phyloP scores from a whole-genome alignment of 2,329 filamentous ascomycete species.

The Sclerotinia glacialis region DNA sequence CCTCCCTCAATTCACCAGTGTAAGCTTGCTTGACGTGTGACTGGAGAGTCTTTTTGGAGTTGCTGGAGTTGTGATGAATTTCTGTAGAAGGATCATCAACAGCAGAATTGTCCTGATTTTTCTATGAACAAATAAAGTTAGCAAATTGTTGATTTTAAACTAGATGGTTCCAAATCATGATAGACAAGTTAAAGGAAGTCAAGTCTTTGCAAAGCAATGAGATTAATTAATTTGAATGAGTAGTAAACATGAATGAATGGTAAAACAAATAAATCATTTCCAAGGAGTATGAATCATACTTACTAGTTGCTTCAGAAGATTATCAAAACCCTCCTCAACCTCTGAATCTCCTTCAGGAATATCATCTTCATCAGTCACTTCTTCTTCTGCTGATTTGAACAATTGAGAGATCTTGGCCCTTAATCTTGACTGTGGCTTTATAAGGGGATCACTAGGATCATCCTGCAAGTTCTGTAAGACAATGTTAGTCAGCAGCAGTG shows the following conservation, averaged over 20 bases:
- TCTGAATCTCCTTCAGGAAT: neutral
- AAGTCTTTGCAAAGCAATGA: too few relatives aligned
- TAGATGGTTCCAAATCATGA: neutral
- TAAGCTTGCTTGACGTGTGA: neutral
- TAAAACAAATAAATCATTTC: neutral
- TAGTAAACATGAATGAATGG: neutral
- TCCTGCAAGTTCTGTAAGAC: constrained; percentile 5
- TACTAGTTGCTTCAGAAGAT: neutral
- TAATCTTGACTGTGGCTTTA: neutral
- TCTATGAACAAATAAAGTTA: neutral
- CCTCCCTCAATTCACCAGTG: neutral
- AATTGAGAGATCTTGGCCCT: neutral
- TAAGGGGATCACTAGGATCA: neutral
- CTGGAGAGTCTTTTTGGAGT: neutral
- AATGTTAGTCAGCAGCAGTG: constrained; percentile 14
- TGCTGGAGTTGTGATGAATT: too few relatives aligned
- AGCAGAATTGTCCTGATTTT: neutral
- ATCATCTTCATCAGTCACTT: neutral
- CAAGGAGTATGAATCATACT: neutral
- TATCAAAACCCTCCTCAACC: neutral
- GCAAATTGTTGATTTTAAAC: neutral
- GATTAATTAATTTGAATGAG: neutral
- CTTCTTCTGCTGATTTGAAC: neutral
- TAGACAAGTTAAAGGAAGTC: too few relatives aligned
- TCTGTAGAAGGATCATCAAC: neutral